phyloP scores from a whole-genome alignment of 2,329 filamentous ascomycete genomes.

The Scedosporium apiospermum region DNA sequence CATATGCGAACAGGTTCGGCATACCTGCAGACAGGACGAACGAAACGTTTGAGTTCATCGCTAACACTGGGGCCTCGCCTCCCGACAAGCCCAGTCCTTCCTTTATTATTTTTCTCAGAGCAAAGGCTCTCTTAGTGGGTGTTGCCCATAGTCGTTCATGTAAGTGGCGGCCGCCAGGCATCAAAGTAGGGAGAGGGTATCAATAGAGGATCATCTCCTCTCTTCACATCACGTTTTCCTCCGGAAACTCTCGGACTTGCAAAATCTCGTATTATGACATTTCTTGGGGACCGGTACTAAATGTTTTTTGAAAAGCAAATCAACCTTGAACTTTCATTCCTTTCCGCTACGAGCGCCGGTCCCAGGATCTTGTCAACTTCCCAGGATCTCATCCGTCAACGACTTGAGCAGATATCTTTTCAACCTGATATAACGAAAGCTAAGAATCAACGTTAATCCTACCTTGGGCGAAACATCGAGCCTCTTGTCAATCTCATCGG shows the following conservation, averaged over 20 bases:
- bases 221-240: background rate
- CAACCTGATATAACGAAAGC: background rate
- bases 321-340: background rate
- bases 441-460: background rate
- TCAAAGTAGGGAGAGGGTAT: background rate
- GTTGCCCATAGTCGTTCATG: background rate
- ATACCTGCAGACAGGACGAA: slow-evolving; percentile 29
- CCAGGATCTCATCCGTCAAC: background rate
- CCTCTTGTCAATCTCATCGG: background rate
- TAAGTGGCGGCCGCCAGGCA: background rate
- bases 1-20: slow-evolving; percentile 35
- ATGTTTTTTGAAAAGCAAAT: background rate
- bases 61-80: slow-evolving; percentile 6
- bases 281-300: too few species aligned
- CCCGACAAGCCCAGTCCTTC: slow-evolving; percentile 4
- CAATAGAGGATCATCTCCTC: background rate
- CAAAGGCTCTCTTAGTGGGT: background rate
- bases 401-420: background rate
- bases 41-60: slow-evolving; percentile 25
- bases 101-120: background rate
- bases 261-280: too few species aligned
- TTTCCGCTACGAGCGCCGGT: background rate
- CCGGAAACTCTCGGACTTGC: too few species aligned
- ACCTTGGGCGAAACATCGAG: background rate
- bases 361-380: background rate